Evolutionary conservation across 768 basidiomycete species (phyloP), one percentile per base, ranked within the genome.

Genomic region (Psilocybe cubensis): DNA sequence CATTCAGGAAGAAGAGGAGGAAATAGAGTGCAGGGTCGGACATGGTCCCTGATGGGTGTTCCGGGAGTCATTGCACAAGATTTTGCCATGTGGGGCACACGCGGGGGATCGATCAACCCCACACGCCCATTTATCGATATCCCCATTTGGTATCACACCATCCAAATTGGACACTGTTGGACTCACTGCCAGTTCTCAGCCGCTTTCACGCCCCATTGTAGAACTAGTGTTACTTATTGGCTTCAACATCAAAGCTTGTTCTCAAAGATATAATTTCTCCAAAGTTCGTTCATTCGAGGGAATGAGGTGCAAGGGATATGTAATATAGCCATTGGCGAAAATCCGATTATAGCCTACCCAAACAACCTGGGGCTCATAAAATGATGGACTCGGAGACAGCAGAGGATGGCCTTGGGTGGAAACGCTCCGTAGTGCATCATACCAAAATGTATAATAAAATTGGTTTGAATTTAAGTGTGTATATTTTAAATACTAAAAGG

Each of bases 71-170:
- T n/a, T n/a, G 12, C 23, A 46, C 23, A 24, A 25, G 44, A 46
- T 33, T 33, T 33, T 33, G 31, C 31, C 31, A 33, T 33, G 31
- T 33, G 43, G 18, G 18, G 43, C 11, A 21, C 5, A 9, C 43
- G 41, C n/a, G 23, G 45, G 25, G 21, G 25, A 46, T 27, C 45
- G 45, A 25, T 46, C 25, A 46, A 46, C 45, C 46, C 28, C 46
- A n/a, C 46, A 29, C 18, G 46, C 45, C 38, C 38, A 21, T 33
- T 41, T 18, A 25, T 14, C 27, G 23, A 11, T 12, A 53, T 5
- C 24, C 24, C 52, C 52, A 53, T 53, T 43, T 42, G 25, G 52
- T 44, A 12, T 53, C 21, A 44, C 52, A 28, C 41, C 52, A 53
- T 29, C 52, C 52, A 43, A 53, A 53, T 44, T 21, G 29, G 35